A percentile compares a stretch with the other conserved stretches of the same genome.
Evolutionary conservation across 1,284 basidiomycete genomes (phyloP).

Genomic region (Cryptococcus jaspeensis): DNA sequence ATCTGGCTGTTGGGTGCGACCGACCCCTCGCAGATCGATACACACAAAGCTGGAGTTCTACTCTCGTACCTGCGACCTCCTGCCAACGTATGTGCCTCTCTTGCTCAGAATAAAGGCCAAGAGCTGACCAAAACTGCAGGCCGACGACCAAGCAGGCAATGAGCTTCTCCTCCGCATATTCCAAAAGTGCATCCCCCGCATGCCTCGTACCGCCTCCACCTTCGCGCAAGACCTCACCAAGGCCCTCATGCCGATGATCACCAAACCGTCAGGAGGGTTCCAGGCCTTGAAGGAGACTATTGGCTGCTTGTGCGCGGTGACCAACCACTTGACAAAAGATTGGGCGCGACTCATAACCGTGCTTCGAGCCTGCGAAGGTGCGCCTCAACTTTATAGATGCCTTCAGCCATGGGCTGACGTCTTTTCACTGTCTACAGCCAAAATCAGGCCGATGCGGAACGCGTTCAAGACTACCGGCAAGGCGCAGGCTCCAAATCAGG

Average conservation of each 20-base stretch:
- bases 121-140: constrained; percentile 52
- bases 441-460: constrained; percentile 22
- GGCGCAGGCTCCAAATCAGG: constrained; percentile 9
- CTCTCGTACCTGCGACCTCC: constrained; percentile 31
- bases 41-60: constrained; percentile 36
- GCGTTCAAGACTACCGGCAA: constrained; percentile 8
- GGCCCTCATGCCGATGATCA: constrained; percentile 79
- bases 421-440: constrained; percentile 12
- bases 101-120: neutral
- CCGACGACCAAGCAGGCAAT: constrained; percentile 75
- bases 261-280: constrained; percentile 69
- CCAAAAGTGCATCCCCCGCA: constrained; percentile 73
- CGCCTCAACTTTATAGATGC: constrained; percentile 22
- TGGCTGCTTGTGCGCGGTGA: constrained; percentile 83
- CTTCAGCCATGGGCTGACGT: neutral
- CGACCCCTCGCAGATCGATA: constrained; percentile 38
- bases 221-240: constrained; percentile 82
- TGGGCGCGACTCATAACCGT: constrained; percentile 72
- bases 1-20: constrained; percentile 38
- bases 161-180: constrained; percentile 88
- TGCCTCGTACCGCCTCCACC: constrained; percentile 81
- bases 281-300: constrained; percentile 85
- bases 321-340: constrained; percentile 82
- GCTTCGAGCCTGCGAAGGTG: constrained; percentile 77
- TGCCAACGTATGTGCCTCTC: constrained; percentile 30